Evolutionary conservation across 352 stramenopile species (phyloP).

Genomic region (Globisporangium nunn): DNA sequence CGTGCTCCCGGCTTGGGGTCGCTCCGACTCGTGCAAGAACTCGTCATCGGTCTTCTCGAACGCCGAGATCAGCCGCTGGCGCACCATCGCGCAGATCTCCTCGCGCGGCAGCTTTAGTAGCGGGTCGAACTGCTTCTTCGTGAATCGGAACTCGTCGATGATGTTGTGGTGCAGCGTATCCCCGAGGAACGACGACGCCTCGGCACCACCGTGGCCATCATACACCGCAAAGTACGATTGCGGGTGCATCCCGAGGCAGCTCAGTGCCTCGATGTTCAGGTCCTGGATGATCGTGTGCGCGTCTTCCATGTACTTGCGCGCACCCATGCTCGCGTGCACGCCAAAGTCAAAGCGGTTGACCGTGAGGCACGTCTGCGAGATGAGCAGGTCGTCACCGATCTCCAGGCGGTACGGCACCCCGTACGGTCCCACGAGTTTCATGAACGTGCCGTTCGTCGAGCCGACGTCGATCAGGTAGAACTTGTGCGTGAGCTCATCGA

Average conservation of each 20-base stretch:
- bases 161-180: constrained; percentile 69
- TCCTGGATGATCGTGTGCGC: constrained; percentile 93
- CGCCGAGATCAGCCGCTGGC: constrained; percentile 34
- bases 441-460: constrained; percentile 93
- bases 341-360: constrained; percentile 97
- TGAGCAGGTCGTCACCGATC: constrained; percentile 94
- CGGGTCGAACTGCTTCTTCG: constrained; percentile 36
- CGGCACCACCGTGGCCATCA: constrained; percentile 93
- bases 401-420: constrained; percentile 88
- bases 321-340: constrained; percentile 91
- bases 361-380: constrained; percentile 94
- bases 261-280: constrained; percentile 55
- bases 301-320: constrained; percentile 95
- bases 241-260: constrained; percentile 49
- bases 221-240: constrained; percentile 95
- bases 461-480: constrained; percentile 85
- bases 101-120: constrained; percentile 28
- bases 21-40: constrained; percentile 56
- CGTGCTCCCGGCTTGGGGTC: constrained; percentile 88
- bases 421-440: constrained; percentile 93
- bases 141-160: constrained; percentile 42
- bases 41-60: constrained; percentile 74
- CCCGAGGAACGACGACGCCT: constrained; percentile 89
- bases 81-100: constrained; percentile 45
- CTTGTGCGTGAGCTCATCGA: constrained; percentile 65